Base-by-base conservation (phyloP, 2,329 filamentous ascomycete genomes). In the Colletotrichum cordylinicola region DNA sequence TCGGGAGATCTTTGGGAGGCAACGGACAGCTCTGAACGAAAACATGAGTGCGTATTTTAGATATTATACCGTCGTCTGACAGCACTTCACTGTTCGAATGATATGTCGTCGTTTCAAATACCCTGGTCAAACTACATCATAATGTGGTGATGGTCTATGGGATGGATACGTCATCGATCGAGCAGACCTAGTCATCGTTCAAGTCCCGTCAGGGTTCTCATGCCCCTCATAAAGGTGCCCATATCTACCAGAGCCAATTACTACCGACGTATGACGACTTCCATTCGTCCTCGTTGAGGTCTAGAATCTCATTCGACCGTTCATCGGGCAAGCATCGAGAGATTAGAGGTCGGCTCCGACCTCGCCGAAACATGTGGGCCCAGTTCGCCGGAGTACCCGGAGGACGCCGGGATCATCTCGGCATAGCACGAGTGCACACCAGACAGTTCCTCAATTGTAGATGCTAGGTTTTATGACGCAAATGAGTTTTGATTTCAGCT, bases 151-250 rank as follows among this genome's bases (percentile, higher is more conserved):
- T 43, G n/a, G 7, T 33, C 10, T 55, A 21, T 10, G 18, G 55
- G 37, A 55, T 72, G 24, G 24, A 43, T 67, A 75, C 72, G 72
- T 75, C 72, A 75, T 75, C 52, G 31, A 72, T 33, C 55, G 27
- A 39, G 55, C 61, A 62, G 35, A 61, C 29, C 29, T 48, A 15
- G 67, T 58, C 21, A n/a, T 52, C 21, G 31, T 39, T 39, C 68
- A 67, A 56, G 55, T 39, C 58, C 68, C 55, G 60, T 37, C 10
- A 35, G 58, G n/a, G 43, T 52, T 52, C 43, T 52, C 43, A 13
- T 10, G 43, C n/a, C n/a, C 43, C 0, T 21, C 43, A 52, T 2
- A 21, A 52, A 52, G 12, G n/a, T 52, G n/a, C n/a, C 13, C 43
- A 21, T 52, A 52, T 52, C 43, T 21, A 52, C 0, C 43, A 52